Base-by-base conservation (phyloP, 2,329 filamentous ascomycete genomes). In the Hypomyces perniciosus region DNA sequence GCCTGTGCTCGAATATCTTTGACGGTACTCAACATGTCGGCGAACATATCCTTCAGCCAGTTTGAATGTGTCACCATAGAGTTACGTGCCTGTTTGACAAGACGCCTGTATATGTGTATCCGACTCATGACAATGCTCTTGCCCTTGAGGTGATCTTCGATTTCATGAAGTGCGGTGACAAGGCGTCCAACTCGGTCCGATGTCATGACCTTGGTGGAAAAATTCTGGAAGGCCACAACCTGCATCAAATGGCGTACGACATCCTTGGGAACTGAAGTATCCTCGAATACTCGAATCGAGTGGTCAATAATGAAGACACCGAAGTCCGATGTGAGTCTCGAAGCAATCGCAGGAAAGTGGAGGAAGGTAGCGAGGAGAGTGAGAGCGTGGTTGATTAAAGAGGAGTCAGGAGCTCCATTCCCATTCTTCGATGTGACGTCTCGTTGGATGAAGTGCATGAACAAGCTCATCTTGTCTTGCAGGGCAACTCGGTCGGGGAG, bases 41-140 rank as follows among this genome's bases (percentile, higher is more conserved):
- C 83, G 56, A 97, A 83, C 20, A 96, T 72, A 64, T 95, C 86
- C 46, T 86, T 78, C 44, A 96, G 74, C 92, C 93, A 99, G 53
- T 88, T 78, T 3, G 79, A 75, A 50, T 90, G 83, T 27, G 77
- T 71, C 12, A 84, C 70, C 84, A 99, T 95, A 26, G 82, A 72
- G 13, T 75, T 68, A 46, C 79, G 84, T 4, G 83, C 80, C 67
- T 95, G 88, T 53, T 80, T 79, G 27, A 96, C 60, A 2, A 99
- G 74, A 48, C 83, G 85, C 56, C 83, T 82, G 64, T 96, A 96
- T 46, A 95, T 85, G 43, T 83, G 75, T 8, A 96, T 75, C 12
- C 92, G 83, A 52, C 86, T 84, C 58, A 85, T 83, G 37, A 90
- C 73, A 35, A 95, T 87, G 54, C 86, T 90, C 63, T 90, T 95